Evolutionary conservation across 2,329 filamentous ascomycete species (phyloP), one percentile per base, ranked within the genome.

Genomic region (Diaporthe helianthi): DNA sequence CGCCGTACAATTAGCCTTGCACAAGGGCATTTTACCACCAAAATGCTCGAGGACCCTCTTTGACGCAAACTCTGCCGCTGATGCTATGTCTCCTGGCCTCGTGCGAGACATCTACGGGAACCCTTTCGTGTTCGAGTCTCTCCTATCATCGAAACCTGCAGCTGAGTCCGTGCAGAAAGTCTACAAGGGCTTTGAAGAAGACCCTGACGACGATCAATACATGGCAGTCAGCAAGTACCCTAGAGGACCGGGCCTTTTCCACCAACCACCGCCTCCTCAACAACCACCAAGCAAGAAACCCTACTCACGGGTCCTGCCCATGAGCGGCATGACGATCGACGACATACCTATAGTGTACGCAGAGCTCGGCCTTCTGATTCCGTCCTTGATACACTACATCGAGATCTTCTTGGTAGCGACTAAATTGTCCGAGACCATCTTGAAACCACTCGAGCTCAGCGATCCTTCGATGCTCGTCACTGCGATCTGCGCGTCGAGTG

Each of bases 381-480:
- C 94, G 0, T 90, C 89, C 0, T 87, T 98, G 44, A 81, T 92
- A 19, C 87, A 93, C 73, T 87, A 87, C n/a, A 74, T 95, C 2
- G 91, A 92, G 72, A 82, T 88, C 0, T 81, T 85, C 31, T 79
- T 95, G 29, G 81, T 93, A 9, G 92, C 90, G 0, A 80, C 86
- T 5, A 80, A 86, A 54, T 80, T 97, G 4, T 84, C 85, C 24
- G 78, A 79, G 2, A 89, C 84, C 0, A 73, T 89, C 2, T 78
- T 94, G 2, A 75, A 77, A 17, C 76, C 81, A 1, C 78, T 93
- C 1, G 75, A 77, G 0, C 85, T 95, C 44, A 77, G 78, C 0
- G 79, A 91, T 72, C 72, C 87, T 3, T 78, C 81, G 0, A 80
- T 91, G 41, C 76, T 97, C 0, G 77, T 89, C 1, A 89, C 88